A percentile compares a stretch with the other conserved stretches of the same genome.
Conservation (phyloP, 352 stramenopile species). For the Globisporangium viniferum region DNA sequence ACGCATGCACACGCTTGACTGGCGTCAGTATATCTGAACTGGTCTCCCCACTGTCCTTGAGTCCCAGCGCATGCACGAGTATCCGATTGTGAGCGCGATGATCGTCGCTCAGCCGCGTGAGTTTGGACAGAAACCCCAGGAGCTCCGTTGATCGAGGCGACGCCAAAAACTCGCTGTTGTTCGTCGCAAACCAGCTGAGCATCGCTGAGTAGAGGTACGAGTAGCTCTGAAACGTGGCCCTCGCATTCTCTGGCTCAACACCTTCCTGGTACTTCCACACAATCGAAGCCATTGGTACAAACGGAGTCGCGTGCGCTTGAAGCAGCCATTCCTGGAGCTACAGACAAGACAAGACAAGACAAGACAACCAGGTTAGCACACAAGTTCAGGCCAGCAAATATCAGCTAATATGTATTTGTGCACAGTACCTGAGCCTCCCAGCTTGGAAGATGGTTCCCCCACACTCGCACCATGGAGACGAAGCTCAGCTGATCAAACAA, state of each 20-base stretch:
- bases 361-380: neutral
- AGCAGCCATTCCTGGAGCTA: constrained; percentile 44
- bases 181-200: constrained; percentile 30
- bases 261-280: constrained; percentile 17
- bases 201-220: constrained; percentile 41
- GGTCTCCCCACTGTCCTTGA: neutral
- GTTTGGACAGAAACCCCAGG: constrained; percentile 22
- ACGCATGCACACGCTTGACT: neutral
- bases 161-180: constrained; percentile 29
- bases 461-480: constrained; percentile 26
- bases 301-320: constrained; percentile 26
- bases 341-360: neutral
- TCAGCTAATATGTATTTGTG: neutral
- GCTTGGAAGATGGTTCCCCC: constrained; percentile 38
- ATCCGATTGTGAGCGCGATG: neutral
- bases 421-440: constrained; percentile 24
- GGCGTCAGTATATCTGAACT: neutral
- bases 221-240: constrained; percentile 21
- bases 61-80: constrained; percentile 2
- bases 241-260: constrained; percentile 7
- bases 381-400: neutral
- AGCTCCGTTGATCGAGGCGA: constrained; percentile 40
- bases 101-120: neutral
- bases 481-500: constrained; percentile 30
- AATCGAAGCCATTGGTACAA: constrained; percentile 25